phyloP scores from a whole-genome alignment of 2,329 filamentous ascomycete genomes.

The Alternaria metachromatica region DNA sequence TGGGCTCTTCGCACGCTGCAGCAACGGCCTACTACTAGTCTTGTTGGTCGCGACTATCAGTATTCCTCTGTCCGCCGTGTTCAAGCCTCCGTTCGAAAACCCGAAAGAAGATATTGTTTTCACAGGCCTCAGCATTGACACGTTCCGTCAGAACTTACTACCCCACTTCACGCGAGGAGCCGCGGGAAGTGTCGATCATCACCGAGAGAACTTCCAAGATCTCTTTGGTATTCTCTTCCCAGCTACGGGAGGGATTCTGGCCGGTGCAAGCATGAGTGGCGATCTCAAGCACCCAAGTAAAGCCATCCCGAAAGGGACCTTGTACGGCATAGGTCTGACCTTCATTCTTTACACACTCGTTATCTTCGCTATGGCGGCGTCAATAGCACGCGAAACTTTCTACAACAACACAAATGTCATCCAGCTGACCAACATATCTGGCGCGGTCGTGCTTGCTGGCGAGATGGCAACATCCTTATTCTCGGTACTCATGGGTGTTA shows the following conservation, averaged over 20 bases:
- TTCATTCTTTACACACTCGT: conserved; percentile 78
- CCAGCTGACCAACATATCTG: conserved; percentile 80
- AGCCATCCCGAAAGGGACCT: conserved; percentile 82
- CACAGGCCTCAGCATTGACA: conserved; percentile 75
- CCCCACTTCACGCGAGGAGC: conserved; percentile 70
- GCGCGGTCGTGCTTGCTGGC: conserved; percentile 75
- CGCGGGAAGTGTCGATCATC: conserved; percentile 66
- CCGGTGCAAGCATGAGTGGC: conserved; percentile 88
- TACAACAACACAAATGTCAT: conserved; percentile 80
- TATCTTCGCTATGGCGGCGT: conserved; percentile 78
- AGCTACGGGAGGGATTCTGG: conserved; percentile 67
- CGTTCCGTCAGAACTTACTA: conserved; percentile 75
- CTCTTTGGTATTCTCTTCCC: conserved; percentile 88
- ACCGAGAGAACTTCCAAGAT: conserved; percentile 75
- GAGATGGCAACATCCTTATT: conserved; percentile 86
- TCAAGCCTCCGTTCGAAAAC: conserved; percentile 72
- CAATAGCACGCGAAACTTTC: conserved; percentile 75
- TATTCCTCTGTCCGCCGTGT: conserved; percentile 78
- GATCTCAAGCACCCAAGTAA: conserved; percentile 83
- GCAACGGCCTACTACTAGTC: conserved; percentile 75
- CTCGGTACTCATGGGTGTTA: conserved; percentile 85
- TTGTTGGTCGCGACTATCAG: conserved; percentile 77
- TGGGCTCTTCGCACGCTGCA: conserved; percentile 78
- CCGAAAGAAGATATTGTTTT: conserved; percentile 71
- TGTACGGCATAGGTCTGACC: conserved; percentile 77